Percentiles rank a stretch among this genome's conserved stretches.
Conservation (phyloP, 306 rosid genomes). For the Datisca glomerata region DNA sequence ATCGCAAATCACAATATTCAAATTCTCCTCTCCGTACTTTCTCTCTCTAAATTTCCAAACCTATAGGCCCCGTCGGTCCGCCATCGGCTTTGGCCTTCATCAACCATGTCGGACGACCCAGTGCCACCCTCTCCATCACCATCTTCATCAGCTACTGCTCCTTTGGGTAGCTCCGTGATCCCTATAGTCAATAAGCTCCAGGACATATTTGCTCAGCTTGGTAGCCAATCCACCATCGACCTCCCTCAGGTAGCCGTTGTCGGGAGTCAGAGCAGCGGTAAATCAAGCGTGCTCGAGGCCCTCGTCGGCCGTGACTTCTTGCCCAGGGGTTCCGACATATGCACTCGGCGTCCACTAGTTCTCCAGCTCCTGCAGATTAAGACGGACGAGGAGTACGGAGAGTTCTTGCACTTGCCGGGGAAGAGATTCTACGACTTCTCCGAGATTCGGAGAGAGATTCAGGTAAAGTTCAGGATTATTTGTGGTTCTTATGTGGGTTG, state of each 20-base stretch:
- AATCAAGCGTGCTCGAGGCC: constrained; percentile 30
- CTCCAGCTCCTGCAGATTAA: constrained; percentile 18
- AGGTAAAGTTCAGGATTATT: constrained; percentile 7
- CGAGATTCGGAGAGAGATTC: constrained; percentile 22
- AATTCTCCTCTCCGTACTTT: constrained; percentile 2
- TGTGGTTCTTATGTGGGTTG: constrained; percentile 1
- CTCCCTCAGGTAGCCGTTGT: constrained; percentile 28
- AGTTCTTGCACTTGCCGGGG: constrained; percentile 28
- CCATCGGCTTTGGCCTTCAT: not conserved
- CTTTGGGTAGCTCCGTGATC: constrained; percentile 15
- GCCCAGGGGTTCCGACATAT: constrained; percentile 23
- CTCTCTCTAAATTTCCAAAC: constrained; percentile 5
- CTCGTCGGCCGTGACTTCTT: constrained; percentile 33
- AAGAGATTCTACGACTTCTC: constrained; percentile 24
- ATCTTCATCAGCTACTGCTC: constrained; percentile 7
- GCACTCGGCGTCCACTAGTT: constrained; percentile 29
- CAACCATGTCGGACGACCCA: constrained; percentile 13
- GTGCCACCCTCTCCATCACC: constrained; percentile 9
- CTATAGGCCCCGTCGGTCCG: constrained; percentile 8
- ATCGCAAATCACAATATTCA: not conserved
- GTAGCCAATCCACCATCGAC: constrained; percentile 11
- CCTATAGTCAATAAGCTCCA: constrained; percentile 24
- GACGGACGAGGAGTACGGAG: constrained; percentile 20
- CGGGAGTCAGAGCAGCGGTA: constrained; percentile 33
- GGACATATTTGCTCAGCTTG: constrained; percentile 20